phyloP scores from a whole-genome alignment of 2,329 filamentous ascomycete genomes.

The Fusarium floridanum region DNA sequence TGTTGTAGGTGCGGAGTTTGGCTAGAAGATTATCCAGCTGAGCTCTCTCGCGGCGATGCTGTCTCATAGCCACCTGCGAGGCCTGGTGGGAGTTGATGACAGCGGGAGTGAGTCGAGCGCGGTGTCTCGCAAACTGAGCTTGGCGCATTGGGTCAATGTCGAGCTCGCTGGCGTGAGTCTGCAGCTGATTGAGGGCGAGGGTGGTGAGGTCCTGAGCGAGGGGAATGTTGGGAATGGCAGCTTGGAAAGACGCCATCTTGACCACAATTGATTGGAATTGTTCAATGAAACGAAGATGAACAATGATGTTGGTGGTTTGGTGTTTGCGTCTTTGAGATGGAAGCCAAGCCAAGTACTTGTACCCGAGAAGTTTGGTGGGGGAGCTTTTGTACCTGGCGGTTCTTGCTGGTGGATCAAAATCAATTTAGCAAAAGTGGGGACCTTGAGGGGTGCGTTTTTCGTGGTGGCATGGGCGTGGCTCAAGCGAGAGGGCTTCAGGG shows the following conservation, averaged over 20 bases:
- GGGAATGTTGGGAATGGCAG: background rate
- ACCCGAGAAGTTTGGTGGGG: background rate
- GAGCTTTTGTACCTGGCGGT: background rate
- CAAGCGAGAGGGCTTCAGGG: constrained; percentile 6
- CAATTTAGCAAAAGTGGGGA: background rate
- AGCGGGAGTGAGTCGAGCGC: background rate
- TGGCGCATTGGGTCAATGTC: background rate
- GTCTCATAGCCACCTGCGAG: background rate
- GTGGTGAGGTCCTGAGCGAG: background rate
- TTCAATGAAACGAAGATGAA: background rate
- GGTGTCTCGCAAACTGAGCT: background rate
- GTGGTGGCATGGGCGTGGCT: background rate
- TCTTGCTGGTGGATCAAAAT: background rate
- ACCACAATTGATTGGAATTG: background rate
- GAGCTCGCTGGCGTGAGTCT: background rate
- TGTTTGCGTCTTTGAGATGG: background rate
- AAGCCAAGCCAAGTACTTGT: background rate
- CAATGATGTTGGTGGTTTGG: background rate
- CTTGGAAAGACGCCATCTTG: background rate
- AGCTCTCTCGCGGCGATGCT: background rate
- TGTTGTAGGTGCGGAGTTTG: background rate
- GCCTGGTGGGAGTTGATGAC: background rate
- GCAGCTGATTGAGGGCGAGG: background rate
- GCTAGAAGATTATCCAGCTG: background rate
- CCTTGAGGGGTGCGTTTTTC: background rate